Evolutionary conservation across 1,284 basidiomycete genomes (phyloP).

Genomic region (Sporisorium iseilematis-ciliati): DNA sequence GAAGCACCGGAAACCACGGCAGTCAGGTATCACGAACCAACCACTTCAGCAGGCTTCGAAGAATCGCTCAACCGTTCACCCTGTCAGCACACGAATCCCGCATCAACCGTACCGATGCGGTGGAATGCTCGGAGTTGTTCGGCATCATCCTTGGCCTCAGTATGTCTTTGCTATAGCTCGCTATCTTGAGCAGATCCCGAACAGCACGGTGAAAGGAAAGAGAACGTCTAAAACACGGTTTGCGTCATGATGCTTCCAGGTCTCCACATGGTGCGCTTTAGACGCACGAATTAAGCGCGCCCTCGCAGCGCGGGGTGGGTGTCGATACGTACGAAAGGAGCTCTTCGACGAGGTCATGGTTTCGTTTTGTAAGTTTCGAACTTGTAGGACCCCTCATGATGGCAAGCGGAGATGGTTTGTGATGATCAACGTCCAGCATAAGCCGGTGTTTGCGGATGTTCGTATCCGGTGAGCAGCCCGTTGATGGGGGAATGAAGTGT

Average conservation of each 20-base stretch:
- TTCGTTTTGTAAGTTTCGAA: constrained; percentile 7
- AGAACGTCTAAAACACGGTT: neutral
- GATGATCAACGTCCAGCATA: no score
- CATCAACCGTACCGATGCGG: neutral
- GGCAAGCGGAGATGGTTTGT: neutral
- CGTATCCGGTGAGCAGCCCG: no score
- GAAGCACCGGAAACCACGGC: constrained; percentile 5
- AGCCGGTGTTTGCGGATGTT: no score
- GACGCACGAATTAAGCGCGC: constrained; percentile 9
- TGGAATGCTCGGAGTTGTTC: no score
- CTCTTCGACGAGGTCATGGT: constrained; percentile 14
- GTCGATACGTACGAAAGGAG: constrained; percentile 19
- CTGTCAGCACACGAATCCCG: no score
- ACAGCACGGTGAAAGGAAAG: neutral
- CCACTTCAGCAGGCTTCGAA: no score
- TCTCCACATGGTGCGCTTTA: neutral
- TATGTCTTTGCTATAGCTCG: no score
- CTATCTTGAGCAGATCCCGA: no score
- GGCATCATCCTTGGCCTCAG: no score
- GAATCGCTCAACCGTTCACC: no score
- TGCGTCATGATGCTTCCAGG: constrained; percentile 22
- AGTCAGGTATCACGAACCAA: neutral
- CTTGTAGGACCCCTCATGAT: neutral
- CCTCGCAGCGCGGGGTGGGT: neutral
- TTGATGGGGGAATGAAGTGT: no score